Evolutionary conservation across 73 alveolate species (phyloP).

Genomic region (Durusdinium trenchii): DNA sequence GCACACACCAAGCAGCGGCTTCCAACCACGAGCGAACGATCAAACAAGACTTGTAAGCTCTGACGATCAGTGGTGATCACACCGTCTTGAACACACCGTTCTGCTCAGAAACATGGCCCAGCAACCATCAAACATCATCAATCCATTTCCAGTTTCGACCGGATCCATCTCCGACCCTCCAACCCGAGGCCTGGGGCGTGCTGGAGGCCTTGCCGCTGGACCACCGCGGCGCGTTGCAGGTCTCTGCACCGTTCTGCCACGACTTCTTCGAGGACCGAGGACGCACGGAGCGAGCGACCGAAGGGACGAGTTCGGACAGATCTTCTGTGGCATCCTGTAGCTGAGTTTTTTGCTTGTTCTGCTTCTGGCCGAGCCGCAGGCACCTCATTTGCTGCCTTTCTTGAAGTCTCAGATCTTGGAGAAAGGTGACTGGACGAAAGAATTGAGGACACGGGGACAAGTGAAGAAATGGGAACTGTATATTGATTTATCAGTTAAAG

Average conservation of each 20-base stretch:
- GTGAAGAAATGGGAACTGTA: too few species aligned
- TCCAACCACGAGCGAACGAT: too few species aligned
- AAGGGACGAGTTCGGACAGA: background rate
- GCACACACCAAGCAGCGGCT: too few species aligned
- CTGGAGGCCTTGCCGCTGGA: conserved; percentile 46
- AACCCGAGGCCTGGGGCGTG: conserved; percentile 27
- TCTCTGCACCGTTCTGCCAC: conserved; percentile 75
- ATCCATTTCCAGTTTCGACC: background rate
- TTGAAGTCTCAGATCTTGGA: background rate
- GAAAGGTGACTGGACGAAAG: too few species aligned
- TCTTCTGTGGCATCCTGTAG: too few species aligned
- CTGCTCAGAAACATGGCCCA: background rate
- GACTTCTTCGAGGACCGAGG: conserved; percentile 62
- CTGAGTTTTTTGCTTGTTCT: background rate
- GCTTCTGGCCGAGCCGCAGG: background rate
- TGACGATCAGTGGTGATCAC: too few species aligned
- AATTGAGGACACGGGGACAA: too few species aligned
- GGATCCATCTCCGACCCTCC: background rate
- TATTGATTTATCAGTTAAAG: too few species aligned
- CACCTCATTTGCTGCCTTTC: conserved; percentile 55
- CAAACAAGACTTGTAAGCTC: too few species aligned
- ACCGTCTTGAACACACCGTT: too few species aligned
- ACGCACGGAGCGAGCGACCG: background rate
- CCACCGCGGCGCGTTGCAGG: conserved; percentile 32
- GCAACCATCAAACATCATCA: background rate